Percentiles rank a stretch among this genome's conserved stretches.
These are phyloP conservation scores for Naganishia antarctica DNA, from an alignment of 768 basidiomycete genomes.

Conservation along the genomic window DNA sequence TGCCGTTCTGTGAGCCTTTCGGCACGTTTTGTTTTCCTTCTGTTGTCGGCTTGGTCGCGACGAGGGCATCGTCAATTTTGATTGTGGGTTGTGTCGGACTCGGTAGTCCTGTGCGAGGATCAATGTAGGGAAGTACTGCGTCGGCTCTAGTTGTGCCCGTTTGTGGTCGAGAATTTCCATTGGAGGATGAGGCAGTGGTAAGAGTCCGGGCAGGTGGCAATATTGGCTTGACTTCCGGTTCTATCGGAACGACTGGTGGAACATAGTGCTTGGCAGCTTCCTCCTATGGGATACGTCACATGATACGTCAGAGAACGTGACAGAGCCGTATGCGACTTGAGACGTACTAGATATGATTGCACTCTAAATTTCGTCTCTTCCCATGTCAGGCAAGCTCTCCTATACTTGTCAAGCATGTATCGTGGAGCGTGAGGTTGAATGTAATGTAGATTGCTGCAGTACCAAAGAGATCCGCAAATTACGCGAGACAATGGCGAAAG, in stretches of 20 bases:
- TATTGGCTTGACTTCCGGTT: not conserved
- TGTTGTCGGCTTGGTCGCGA: not conserved
- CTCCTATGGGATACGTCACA: not conserved
- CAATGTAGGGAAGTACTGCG: not conserved
- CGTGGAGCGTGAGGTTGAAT: conserved; percentile 17
- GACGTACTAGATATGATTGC: conserved; percentile 6
- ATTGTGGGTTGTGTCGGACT: conserved; percentile 13
- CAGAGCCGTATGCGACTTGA: not conserved
- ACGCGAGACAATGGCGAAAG: too few relatives aligned
- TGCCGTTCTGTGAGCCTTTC: not conserved
- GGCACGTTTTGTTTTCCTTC: not conserved
- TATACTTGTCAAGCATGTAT: conserved; percentile 15
- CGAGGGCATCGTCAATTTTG: not conserved
- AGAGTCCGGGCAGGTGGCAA: not conserved
- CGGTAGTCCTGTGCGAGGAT: conserved; percentile 7
- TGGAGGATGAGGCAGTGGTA: not conserved
- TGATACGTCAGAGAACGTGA: not conserved
- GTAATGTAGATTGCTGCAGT: conserved; percentile 8
- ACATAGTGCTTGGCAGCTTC: conserved; percentile 14
- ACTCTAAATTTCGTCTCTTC: conserved; percentile 6
- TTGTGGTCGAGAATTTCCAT: not conserved
- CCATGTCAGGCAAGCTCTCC: conserved; percentile 13
- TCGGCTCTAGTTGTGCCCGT: not conserved
- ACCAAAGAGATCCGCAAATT: not conserved
- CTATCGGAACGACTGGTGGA: not conserved